Evolutionary conservation across 805 yeast species (phyloP).

Genomic region (Komagataella populi): DNA sequence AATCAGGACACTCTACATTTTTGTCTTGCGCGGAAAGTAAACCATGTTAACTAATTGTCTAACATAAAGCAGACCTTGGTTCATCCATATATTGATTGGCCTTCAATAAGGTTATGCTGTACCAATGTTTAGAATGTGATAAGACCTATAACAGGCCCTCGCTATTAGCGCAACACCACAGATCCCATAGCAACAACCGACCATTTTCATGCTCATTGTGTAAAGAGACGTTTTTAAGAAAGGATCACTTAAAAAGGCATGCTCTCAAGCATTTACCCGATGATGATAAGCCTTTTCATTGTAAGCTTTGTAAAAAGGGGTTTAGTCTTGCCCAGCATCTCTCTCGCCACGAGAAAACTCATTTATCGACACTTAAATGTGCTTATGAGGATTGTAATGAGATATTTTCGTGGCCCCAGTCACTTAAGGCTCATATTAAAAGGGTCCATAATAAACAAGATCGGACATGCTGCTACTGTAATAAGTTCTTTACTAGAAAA

Average conservation of each 20-base stretch:
- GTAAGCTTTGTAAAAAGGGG: conserved; percentile 72
- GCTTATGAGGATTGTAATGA: conserved; percentile 47
- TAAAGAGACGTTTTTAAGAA: conserved; percentile 51
- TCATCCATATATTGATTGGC: background rate
- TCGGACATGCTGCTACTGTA: conserved; percentile 50
- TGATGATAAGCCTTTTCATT: conserved; percentile 54
- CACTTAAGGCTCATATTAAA: conserved; percentile 57
- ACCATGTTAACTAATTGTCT: too few relatives aligned
- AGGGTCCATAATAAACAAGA: conserved; percentile 42
- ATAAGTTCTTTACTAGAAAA: conserved; percentile 48
- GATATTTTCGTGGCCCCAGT: conserved; percentile 62
- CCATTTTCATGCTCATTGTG: conserved; percentile 65
- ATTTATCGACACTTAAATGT: conserved; percentile 54
- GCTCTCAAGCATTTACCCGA: conserved; percentile 39
- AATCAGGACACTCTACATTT: background rate
- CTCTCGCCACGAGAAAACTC: conserved; percentile 72
- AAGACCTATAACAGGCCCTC: conserved; percentile 77
- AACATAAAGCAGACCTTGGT: background rate
- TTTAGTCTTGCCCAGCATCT: conserved; percentile 71
- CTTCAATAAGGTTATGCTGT: conserved; percentile 13
- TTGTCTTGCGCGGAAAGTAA: background rate
- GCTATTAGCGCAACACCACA: conserved; percentile 64
- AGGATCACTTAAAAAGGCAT: conserved; percentile 75
- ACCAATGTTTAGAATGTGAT: conserved; percentile 53
- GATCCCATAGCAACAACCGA: conserved; percentile 69